Conservation (phyloP, 2,329 filamentous ascomycete species). For the Raffaelea ambrosiae region DNA sequence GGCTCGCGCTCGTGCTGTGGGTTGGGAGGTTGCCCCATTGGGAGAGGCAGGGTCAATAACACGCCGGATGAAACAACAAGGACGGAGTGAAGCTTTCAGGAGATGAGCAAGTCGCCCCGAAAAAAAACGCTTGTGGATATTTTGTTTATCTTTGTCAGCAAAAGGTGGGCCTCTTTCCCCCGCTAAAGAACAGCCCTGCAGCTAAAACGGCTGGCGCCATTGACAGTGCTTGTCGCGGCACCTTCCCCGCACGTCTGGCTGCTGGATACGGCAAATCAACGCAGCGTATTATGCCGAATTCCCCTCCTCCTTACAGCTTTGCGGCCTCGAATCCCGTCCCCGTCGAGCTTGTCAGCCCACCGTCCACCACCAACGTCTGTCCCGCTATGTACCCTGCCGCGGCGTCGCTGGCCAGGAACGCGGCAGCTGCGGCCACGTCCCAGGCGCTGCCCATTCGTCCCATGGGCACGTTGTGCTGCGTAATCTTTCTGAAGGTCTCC, state of each 20-base stretch:
- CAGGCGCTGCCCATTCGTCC: constrained; percentile 41
- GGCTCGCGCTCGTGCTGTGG: not conserved
- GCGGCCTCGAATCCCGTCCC: constrained; percentile 8
- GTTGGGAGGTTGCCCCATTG: not conserved
- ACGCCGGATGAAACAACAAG: not conserved
- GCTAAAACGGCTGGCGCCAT: not conserved
- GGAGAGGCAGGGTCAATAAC: too few species aligned
- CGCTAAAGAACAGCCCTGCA: not conserved
- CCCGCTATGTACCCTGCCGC: constrained; percentile 47
- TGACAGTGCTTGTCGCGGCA: not conserved
- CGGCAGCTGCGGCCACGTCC: constrained; percentile 40
- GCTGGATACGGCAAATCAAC: too few species aligned
- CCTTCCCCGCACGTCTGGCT: not conserved
- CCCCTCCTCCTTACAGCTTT: too few species aligned
- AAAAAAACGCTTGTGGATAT: not conserved
- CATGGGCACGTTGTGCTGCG: constrained; percentile 40
- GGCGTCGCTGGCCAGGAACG: constrained; percentile 41
- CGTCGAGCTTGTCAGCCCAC: constrained; percentile 16
- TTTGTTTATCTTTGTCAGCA: too few species aligned
- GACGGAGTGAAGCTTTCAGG: not conserved
- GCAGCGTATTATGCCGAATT: too few species aligned
- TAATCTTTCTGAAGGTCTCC: constrained; percentile 34
- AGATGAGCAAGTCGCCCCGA: constrained; percentile 1
- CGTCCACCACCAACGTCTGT: constrained; percentile 28
- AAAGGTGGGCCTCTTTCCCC: not conserved